Evolutionary conservation across 805 yeast species (phyloP).

Genomic region (Metschnikowia reukaufii): DNA sequence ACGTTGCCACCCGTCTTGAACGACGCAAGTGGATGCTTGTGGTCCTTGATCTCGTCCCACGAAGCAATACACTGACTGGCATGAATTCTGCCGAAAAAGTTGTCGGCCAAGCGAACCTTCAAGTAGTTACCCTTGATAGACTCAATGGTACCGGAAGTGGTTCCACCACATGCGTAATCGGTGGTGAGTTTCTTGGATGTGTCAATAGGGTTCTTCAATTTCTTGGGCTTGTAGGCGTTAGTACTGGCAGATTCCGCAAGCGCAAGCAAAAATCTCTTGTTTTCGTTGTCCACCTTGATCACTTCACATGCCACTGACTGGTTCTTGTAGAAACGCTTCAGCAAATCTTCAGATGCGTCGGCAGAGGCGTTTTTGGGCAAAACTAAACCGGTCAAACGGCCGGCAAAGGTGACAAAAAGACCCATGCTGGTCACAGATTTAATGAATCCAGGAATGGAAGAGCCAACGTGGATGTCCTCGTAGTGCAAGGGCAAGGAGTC

Average conservation of each 20-base stretch:
- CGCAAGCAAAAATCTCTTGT: constrained; percentile 69
- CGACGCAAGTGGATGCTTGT: constrained; percentile 54
- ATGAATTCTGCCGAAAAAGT: constrained; percentile 77
- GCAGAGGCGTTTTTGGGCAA: constrained; percentile 69
- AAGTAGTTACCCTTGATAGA: constrained; percentile 71
- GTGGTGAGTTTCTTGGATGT: constrained; percentile 42
- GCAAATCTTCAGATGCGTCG: constrained; percentile 50
- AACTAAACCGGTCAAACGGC: constrained; percentile 78
- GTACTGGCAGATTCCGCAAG: constrained; percentile 40
- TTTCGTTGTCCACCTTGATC: constrained; percentile 63
- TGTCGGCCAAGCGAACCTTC: constrained; percentile 73
- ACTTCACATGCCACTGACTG: constrained; percentile 75
- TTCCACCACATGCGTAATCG: constrained; percentile 60
- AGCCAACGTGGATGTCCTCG: constrained; percentile 54
- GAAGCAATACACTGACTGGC: constrained; percentile 64
- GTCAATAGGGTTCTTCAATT: constrained; percentile 60
- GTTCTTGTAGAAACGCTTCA: constrained; percentile 53
- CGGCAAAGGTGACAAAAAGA: constrained; percentile 78
- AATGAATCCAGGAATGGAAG: constrained; percentile 67
- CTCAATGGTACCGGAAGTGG: constrained; percentile 59
- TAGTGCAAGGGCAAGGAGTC: constrained; percentile 56
- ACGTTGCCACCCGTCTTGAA: constrained; percentile 60
- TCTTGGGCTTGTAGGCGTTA: constrained; percentile 9
- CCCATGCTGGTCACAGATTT: constrained; percentile 79
- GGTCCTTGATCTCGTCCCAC: constrained; percentile 54